Conservation (phyloP, 768 basidiomycete species). For the Gloeophyllum trabeum region DNA sequence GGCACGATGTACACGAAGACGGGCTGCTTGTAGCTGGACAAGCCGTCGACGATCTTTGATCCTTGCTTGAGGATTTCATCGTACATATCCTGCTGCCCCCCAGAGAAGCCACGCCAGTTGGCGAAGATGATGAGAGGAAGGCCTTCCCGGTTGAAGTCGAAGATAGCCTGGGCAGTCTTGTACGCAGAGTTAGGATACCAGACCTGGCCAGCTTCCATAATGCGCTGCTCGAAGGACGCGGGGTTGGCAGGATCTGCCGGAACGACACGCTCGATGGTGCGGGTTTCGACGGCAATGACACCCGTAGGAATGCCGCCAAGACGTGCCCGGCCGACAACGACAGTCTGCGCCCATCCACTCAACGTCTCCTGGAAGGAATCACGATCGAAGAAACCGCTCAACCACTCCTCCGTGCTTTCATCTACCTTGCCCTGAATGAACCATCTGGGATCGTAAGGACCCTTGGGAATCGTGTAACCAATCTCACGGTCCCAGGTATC, state of each 20-base stretch:
- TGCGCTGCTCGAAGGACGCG: slow-evolving; percentile 89
- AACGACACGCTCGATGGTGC: slow-evolving; percentile 91
- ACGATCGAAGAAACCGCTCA: slow-evolving; percentile 93
- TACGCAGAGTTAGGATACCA: slow-evolving; percentile 99
- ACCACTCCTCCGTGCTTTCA: slow-evolving; percentile 65
- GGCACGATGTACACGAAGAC: slow-evolving; percentile 98
- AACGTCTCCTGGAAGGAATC: slow-evolving; percentile 98
- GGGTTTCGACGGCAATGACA: slow-evolving; percentile 96
- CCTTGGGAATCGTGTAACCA: slow-evolving; percentile 83
- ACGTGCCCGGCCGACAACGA: slow-evolving; percentile 92
- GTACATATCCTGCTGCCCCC: slow-evolving; percentile 99
- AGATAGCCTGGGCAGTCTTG: slow-evolving; percentile 99
- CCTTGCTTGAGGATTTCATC: slow-evolving; percentile 96
- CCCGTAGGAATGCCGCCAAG: slow-evolving; percentile 96
- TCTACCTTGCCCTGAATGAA: slow-evolving; percentile 93
- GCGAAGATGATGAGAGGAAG: slow-evolving; percentile 97
- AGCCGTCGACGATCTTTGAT: slow-evolving; percentile 96
- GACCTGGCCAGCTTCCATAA: slow-evolving; percentile 99
- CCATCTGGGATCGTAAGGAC: slow-evolving; percentile 94
- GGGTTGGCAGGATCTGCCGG: slow-evolving; percentile 98
- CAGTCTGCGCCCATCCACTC: slow-evolving; percentile 98
- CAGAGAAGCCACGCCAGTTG: slow-evolving; percentile 99
- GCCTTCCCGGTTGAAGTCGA: slow-evolving; percentile 96
- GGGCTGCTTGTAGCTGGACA: slow-evolving; percentile 94
- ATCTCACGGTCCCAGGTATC: slow-evolving; percentile 93